Conservation (phyloP, 1,139 yeast genomes). For the Candida glucosophila region DNA sequence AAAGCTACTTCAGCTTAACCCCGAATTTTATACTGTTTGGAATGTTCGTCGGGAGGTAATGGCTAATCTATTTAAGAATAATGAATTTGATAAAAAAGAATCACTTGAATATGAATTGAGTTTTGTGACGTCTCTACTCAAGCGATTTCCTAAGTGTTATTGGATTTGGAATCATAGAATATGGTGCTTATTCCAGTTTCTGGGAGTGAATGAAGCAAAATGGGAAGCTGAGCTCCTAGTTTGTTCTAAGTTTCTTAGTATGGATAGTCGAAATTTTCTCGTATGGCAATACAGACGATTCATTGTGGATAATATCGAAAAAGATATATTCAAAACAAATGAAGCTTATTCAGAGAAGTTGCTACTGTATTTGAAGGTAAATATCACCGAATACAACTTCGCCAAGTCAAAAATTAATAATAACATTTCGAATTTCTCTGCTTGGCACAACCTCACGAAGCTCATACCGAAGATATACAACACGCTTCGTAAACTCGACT, state of each 20-base stretch:
- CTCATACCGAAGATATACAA: constrained; percentile 48
- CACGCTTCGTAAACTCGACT: constrained; percentile 3
- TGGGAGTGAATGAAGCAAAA: constrained; percentile 34
- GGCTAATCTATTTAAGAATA: constrained; percentile 16
- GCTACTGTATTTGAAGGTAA: constrained; percentile 15
- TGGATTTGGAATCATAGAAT: constrained; percentile 95
- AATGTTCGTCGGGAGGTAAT: constrained; percentile 77
- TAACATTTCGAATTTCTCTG: constrained; percentile 87
- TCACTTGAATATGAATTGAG: constrained; percentile 52
- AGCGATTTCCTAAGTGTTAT: constrained; percentile 75
- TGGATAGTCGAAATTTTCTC: constrained; percentile 81
- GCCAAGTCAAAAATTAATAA: constrained; percentile 72
- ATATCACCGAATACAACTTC: constrained; percentile 56
- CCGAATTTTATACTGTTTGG: constrained; percentile 89
- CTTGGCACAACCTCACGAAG: constrained; percentile 88
- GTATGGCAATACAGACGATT: constrained; percentile 93
- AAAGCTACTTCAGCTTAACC: constrained; percentile 54
- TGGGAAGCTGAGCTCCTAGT: constrained; percentile 67
- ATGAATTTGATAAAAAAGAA: constrained; percentile 14
- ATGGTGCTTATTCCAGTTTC: constrained; percentile 64
- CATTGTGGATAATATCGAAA: constrained; percentile 43
- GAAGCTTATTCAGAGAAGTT: constrained; percentile 8
- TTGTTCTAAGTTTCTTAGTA: constrained; percentile 56
- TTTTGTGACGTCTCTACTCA: constrained; percentile 52
- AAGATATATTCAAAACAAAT: constrained; percentile 6